Evolutionary conservation across 139 green algal genomes (phyloP).

Genomic region (Chlorella sp.): DNA sequence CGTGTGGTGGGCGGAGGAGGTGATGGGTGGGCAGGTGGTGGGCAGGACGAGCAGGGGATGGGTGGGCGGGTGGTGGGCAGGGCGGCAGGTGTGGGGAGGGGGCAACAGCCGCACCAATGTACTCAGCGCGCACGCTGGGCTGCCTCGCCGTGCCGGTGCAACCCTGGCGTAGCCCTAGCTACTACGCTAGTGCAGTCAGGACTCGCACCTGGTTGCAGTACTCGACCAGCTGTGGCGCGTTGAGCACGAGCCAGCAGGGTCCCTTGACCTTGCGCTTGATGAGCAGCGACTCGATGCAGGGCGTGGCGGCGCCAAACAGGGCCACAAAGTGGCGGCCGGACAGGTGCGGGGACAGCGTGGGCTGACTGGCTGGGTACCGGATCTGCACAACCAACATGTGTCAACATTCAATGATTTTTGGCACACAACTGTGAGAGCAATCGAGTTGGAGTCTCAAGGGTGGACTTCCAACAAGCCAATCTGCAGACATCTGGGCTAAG

Average conservation of each 20-base stretch:
- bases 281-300: slow-evolving; percentile 76
- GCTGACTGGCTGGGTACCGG: slow-evolving; percentile 53
- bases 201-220: neutral
- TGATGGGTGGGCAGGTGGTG: neutral
- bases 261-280: slow-evolving; percentile 92
- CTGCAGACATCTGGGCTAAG: too few relatives aligned
- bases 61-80: neutral
- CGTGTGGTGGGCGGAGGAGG: neutral
- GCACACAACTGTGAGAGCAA: too few relatives aligned
- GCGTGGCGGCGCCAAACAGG: slow-evolving; percentile 66
- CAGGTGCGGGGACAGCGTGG: slow-evolving; percentile 56
- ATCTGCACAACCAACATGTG: too few relatives aligned
- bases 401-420: too few relatives aligned
- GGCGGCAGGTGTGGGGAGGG: too few relatives aligned
- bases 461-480: too few relatives aligned
- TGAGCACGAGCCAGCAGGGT: slow-evolving; percentile 78
- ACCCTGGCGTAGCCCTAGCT: too few relatives aligned
- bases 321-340: slow-evolving; percentile 11
- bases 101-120: too few relatives aligned
- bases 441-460: too few relatives aligned
- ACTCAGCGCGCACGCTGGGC: too few relatives aligned
- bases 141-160: too few relatives aligned
- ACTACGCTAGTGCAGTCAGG: too few relatives aligned
- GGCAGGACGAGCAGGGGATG: neutral
- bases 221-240: slow-evolving; percentile 17